phyloP scores from a whole-genome alignment of 2,329 filamentous ascomycete species.

The Verticillium nubilum region DNA sequence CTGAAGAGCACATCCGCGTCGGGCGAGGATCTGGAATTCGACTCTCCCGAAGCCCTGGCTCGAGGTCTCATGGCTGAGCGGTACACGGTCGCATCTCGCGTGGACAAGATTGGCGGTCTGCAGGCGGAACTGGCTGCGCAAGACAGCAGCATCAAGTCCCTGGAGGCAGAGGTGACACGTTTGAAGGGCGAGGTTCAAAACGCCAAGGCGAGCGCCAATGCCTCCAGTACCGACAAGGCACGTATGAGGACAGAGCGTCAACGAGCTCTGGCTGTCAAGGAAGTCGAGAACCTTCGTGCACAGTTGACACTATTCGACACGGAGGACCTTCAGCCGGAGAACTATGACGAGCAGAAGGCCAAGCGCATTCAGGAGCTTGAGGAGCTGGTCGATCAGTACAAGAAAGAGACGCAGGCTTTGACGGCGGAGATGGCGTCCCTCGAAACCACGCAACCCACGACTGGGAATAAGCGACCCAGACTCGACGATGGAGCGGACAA shows the following conservation, averaged over 20 bases:
- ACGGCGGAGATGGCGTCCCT: conserved; percentile 67
- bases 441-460: conserved; percentile 41
- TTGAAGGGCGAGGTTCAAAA: conserved; percentile 68
- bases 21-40: conserved; percentile 65
- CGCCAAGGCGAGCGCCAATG: conserved; percentile 45
- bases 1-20: conserved; percentile 62
- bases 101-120: conserved; percentile 73
- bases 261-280: conserved; percentile 77
- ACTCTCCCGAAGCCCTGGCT: conserved; percentile 82
- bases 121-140: conserved; percentile 75
- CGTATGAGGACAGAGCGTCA: conserved; percentile 79
- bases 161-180: conserved; percentile 64
- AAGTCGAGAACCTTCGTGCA: conserved; percentile 88
- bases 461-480: conserved; percentile 60
- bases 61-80: conserved; percentile 78
- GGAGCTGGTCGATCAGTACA: conserved; percentile 80
- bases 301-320: conserved; percentile 85
- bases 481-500: conserved; percentile 48
- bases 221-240: conserved; percentile 56
- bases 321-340: conserved; percentile 77
- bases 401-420: conserved; percentile 68
- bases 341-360: conserved; percentile 68
- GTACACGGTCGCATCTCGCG: conserved; percentile 70
- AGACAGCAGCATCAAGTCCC: conserved; percentile 64
- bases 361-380: conserved; percentile 78